Evolutionary conservation across 2,329 filamentous ascomycete species (phyloP).

Genomic region (Phyllosticta paracitricarpa): DNA sequence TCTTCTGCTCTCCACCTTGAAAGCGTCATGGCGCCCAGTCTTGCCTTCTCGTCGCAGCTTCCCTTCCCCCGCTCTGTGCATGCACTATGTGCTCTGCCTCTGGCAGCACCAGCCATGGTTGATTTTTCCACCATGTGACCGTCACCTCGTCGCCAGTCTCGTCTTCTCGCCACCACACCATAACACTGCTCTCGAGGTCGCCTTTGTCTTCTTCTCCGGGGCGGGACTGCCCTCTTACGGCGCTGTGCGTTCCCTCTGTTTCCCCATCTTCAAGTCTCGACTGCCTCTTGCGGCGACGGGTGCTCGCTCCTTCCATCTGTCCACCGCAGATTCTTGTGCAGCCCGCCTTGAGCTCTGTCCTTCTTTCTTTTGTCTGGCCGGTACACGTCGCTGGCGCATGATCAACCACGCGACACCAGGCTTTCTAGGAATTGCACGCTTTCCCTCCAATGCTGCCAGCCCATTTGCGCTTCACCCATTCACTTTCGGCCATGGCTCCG

Average conservation of each 20-base stretch:
- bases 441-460: not conserved
- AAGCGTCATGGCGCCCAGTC: not conserved
- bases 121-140: not conserved
- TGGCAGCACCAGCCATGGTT: not conserved
- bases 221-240: not conserved
- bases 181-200: not conserved
- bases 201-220: not conserved
- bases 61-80: not conserved
- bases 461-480: not conserved
- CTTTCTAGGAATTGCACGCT: not conserved
- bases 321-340: not conserved
- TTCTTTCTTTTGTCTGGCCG: not conserved
- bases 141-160: not conserved
- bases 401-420: not conserved
- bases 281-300: not conserved
- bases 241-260: not conserved
- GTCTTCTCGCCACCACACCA: not conserved
- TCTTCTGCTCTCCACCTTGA: not conserved
- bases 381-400: not conserved
- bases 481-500: not conserved
- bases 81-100: not conserved
- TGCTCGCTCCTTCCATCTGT: not conserved
- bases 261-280: not conserved
- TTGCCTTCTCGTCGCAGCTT: not conserved
- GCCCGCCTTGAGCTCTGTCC: not conserved